Conservation (phyloP, 2,329 filamentous ascomycete genomes). For the Fusarium bactridioides region DNA sequence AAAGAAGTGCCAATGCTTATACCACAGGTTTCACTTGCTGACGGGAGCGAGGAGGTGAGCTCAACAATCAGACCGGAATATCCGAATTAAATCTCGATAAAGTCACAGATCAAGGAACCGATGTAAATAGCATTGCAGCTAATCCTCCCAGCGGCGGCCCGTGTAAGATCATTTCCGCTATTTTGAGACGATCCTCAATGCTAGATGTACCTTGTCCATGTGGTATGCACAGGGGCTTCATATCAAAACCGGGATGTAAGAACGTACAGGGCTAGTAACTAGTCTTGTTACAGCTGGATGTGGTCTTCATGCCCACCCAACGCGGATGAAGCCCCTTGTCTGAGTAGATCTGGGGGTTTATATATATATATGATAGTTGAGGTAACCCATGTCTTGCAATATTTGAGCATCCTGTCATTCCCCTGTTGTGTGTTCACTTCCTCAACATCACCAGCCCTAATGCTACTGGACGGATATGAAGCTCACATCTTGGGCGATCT, state of each 20-base stretch:
- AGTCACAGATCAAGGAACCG: not conserved
- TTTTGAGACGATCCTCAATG: constrained; percentile 24
- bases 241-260: constrained; percentile 15
- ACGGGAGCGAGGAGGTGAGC: not conserved
- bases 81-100: constrained; percentile 9
- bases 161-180: constrained; percentile 17
- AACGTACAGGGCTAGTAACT: constrained; percentile 3
- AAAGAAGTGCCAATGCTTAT: constrained; percentile 3
- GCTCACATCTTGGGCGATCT: constrained; percentile 29
- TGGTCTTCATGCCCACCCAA: constrained; percentile 11
- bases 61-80: constrained; percentile 18
- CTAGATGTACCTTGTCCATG: constrained; percentile 8
- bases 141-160: not conserved
- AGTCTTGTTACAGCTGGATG: constrained; percentile 23
- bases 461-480: constrained; percentile 33
- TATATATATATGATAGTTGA: constrained; percentile 10
- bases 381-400: not conserved
- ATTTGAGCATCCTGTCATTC: not conserved
- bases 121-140: constrained; percentile 5
- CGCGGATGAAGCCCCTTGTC: constrained; percentile 10
- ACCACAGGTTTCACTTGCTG: constrained; percentile 2
- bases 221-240: not conserved
- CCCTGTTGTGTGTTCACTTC: not conserved
- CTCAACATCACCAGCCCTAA: constrained; percentile 8
- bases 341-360: constrained; percentile 9